Base-by-base conservation (phyloP, 768 basidiomycete species). In the Nevesoporus exiguus region DNA sequence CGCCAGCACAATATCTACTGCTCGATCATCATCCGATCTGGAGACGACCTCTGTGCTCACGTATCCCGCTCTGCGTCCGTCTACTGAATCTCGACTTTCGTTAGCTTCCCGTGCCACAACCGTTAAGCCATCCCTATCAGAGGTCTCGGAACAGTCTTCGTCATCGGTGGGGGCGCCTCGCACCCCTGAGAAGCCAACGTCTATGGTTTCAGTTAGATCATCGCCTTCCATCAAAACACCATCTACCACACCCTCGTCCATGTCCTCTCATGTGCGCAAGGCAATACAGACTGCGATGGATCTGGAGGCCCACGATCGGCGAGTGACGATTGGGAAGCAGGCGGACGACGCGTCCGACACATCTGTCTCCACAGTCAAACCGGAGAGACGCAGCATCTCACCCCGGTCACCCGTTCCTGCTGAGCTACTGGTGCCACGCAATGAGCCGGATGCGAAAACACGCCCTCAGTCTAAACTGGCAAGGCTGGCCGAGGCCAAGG, bases 381-480 rank as follows among this genome's bases (percentile, higher is more conserved):
- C 53, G 5, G 51, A 55, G 24, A 62, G 47, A 34, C 60, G 61
- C 19, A 21, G 58, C n/a, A 59, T 65, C 30, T 59, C 60, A 4
- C 36, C 66, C n/a, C 63, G 67, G 36, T 61, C 68, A 22, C 14
- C 48, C 17, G 54, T 66, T n/a, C 55, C 55, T 41, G 15, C 51
- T 37, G 58, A 60, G 17, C 34, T 55, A 22, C 39, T 53, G 34
- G 47, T 57, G 40, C 25, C 54, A 47, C 54, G 29, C 53, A 47
- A 25, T 36, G 63, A 67, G 51, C 19, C 61, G 50, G 51, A 65
- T 34, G 27, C 46, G n/a, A 60, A 57, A 45, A 45, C 69, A 48
- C 78, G 77, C 29, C 74, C 74, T 42, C 78, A 79, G n/a, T 90
- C 90, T 10, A 88, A 91, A 64, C 75, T 93, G 10, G 86, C 87